Evolutionary conservation across 108 stramenopile species (phyloP).

Genomic region (Ochromonas danica): DNA sequence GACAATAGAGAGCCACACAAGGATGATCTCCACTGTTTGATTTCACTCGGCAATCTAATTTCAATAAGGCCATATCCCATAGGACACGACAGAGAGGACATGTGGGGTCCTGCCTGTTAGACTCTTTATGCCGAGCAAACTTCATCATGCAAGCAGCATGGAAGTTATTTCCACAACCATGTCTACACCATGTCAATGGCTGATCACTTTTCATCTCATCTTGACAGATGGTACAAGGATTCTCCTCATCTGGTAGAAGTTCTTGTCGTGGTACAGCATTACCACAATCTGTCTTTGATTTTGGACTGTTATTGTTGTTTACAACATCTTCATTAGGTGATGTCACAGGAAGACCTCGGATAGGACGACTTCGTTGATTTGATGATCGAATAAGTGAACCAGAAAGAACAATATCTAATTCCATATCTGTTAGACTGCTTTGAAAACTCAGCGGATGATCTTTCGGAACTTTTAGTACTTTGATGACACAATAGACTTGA

Average conservation of each 20-base stretch:
- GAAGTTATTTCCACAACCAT: constrained; percentile 11
- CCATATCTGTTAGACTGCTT: background rate
- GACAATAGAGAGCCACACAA: background rate
- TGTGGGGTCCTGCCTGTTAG: background rate
- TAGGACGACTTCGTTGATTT: background rate
- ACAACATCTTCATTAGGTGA: background rate
- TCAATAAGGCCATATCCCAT: constrained; percentile 10
- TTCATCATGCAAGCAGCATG: constrained; percentile 10
- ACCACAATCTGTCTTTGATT: background rate
- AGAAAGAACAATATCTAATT: background rate
- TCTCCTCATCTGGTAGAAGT: background rate
- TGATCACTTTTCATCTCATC: background rate
- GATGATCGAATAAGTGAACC: background rate
- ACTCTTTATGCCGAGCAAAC: background rate
- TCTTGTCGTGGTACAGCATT: background rate
- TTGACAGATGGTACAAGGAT: constrained; percentile 20
- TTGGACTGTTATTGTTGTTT: background rate
- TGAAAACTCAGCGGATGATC: constrained; percentile 1
- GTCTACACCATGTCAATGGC: constrained; percentile 5
- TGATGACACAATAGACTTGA: background rate
- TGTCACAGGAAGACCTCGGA: too few species aligned
- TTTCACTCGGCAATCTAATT: background rate
- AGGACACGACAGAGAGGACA: constrained; percentile 10
- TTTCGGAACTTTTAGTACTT: background rate
- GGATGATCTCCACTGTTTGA: background rate